Conservation (phyloP, 768 basidiomycete genomes). For the Boletus eberwhitei region DNA sequence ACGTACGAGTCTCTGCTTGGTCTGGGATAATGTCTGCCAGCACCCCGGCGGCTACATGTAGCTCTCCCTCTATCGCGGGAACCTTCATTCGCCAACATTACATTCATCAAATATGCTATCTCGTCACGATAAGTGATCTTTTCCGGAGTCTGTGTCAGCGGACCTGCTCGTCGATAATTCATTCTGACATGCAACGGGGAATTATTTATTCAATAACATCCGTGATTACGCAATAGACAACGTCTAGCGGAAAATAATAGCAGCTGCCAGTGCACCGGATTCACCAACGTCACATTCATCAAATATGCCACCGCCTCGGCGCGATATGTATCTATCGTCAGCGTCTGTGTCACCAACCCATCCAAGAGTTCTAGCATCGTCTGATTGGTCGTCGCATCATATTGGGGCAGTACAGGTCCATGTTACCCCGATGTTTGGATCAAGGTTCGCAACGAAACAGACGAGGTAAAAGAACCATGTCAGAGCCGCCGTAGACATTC, state of each 20-base stretch:
- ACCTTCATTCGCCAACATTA: background rate
- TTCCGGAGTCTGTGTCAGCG: no score
- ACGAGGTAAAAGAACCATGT: conserved; percentile 39
- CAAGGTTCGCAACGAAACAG: conserved; percentile 19
- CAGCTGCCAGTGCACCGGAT: background rate
- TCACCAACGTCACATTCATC: conserved; percentile 6
- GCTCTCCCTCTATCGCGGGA: no score
- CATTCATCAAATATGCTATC: conserved; percentile 32
- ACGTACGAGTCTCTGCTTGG: no score
- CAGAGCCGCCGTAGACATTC: conserved; percentile 40
- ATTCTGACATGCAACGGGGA: no score
- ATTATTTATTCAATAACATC: no score
- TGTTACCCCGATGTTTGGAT: conserved; percentile 37
- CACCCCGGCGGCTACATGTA: no score
- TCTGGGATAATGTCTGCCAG: no score
- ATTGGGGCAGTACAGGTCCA: conserved; percentile 41
- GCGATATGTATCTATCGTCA: conserved; percentile 45
- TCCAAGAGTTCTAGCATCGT: conserved; percentile 41
- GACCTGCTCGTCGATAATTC: no score
- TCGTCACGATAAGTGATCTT: conserved; percentile 31
- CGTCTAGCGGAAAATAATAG: no score
- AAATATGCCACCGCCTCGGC: conserved; percentile 36
- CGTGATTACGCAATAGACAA: no score
- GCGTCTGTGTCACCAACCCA: conserved; percentile 28
- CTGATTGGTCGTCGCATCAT: conserved; percentile 24